These are phyloP conservation scores for Boechera divaricarpa DNA, from an alignment of 345 rosid genomes.

Conservation along the genomic window DNA sequence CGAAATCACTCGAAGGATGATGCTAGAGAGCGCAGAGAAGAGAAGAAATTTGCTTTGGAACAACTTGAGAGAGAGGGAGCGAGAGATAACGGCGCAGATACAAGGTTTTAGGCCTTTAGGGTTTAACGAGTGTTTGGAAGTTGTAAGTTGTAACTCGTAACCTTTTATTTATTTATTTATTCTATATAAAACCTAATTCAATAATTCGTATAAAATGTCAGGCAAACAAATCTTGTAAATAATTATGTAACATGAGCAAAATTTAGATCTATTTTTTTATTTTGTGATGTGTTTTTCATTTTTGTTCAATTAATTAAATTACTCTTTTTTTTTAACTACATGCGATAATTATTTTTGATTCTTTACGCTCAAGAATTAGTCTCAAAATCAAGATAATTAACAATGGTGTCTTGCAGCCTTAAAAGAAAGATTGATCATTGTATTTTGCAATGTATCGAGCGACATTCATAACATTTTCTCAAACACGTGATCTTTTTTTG, in stretches of 20 bases:
- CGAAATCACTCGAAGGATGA: constrained; percentile 8
- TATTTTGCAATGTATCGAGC: neutral
- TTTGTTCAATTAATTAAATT: no score
- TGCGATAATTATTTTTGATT: no score
- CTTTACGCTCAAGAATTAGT: neutral
- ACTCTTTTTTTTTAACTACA: no score
- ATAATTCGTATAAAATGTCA: neutral
- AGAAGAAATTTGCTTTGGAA: neutral
- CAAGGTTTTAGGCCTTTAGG: no score
- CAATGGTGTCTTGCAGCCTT: neutral
- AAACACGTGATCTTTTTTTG: neutral
- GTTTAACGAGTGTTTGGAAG: neutral
- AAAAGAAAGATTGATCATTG: neutral
- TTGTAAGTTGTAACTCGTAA: neutral
- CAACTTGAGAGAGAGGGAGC: constrained; percentile 6
- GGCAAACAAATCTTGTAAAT: neutral
- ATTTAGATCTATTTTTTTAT: neutral
- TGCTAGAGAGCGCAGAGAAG: constrained; percentile 5
- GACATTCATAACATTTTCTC: neutral
- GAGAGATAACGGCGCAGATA: no score
- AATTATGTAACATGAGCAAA: neutral
- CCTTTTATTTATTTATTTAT: neutral
- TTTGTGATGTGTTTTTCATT: neutral
- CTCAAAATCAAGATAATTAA: neutral
- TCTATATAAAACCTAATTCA: neutral